Conservation (phyloP, 768 basidiomycete genomes). For the Trametes villosa region DNA sequence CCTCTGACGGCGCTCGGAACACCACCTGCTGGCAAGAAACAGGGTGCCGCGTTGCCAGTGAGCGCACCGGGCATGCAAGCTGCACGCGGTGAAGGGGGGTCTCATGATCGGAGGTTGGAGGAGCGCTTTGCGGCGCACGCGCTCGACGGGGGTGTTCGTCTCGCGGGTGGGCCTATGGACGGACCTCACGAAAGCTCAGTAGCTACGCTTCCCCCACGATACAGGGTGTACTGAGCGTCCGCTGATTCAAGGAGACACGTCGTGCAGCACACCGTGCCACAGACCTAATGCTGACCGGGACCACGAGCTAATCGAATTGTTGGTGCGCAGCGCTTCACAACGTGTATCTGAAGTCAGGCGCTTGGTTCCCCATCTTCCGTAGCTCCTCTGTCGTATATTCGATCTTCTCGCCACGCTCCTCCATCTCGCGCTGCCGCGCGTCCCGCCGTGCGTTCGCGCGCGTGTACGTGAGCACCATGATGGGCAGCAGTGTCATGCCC, state of each 20-base stretch:
- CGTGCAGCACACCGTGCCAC: no score
- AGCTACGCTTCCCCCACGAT: not conserved
- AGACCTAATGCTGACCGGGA: no score
- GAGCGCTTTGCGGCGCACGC: not conserved
- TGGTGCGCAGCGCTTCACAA: not conserved
- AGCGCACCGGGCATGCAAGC: no score
- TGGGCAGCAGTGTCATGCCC: slow-evolving; percentile 56
- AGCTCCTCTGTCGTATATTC: slow-evolving; percentile 33
- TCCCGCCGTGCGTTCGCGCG: slow-evolving; percentile 62
- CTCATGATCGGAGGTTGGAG: no score
- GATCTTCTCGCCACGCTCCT: slow-evolving; percentile 19
- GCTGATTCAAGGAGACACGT: not conserved
- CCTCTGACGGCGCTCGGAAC: no score
- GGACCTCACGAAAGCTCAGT: not conserved
- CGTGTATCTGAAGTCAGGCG: slow-evolving; percentile 56
- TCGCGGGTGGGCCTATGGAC: not conserved
- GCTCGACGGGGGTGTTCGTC: not conserved
- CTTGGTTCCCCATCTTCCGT: slow-evolving; percentile 56
- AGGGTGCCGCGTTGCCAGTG: no score
- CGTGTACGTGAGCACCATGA: slow-evolving; percentile 52
- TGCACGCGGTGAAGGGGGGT: no score
- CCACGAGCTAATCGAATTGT: no score
- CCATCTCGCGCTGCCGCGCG: slow-evolving; percentile 40
- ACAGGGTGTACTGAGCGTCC: not conserved
- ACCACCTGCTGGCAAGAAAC: no score